Evolutionary conservation across 108 stramenopile genomes (phyloP), one percentile per base, ranked within the genome.

Genomic region (Nitzschia inconspicua): DNA sequence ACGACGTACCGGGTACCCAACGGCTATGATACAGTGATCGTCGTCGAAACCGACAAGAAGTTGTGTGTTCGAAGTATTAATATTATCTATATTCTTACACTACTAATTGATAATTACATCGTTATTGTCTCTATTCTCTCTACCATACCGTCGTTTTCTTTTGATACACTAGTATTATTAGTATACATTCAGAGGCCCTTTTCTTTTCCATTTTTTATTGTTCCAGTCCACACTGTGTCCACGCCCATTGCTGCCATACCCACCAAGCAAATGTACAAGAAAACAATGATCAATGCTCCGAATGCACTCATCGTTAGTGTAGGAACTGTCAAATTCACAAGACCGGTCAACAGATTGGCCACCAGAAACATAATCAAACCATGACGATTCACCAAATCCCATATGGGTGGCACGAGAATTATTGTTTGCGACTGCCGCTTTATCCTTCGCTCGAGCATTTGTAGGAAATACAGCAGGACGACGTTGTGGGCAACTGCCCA

Each of bases 331-430:
- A 95, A 68, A 77, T 97, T 97, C 24, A 91, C 73, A 44, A 85
- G 50, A 7, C 96, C 96, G 14, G 94, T 95, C 25, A 89, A 24
- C 1, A 95, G 54, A 59, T 97, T 97, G 44, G 96, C 94, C 6
- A 81, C 20, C 20, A 97, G 57, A 72, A 97, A 97, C 19, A 89
- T 81, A 27, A 79, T 35, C 35, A 97, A 66, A 11, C 93, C 92
- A 74, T 88, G 63, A 53, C 75, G 64, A 75, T 94, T 96, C 14
- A 93, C 68, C 0, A 80, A 68, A 18, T 76, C 44, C 23, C 80
- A 72, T 42, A 86, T 44, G 4, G 48, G 49, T 5, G 88, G 82
- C 47, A 76, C 63, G 9, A 25, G 14, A n/a, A n/a, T n/a, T n/a
- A n/a, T 29, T 23, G 13, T 29, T 43, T 32, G 1, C 32, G 24